These are phyloP conservation scores for Aureobasidium sp. DNA, from an alignment of 2,329 filamentous ascomycete species.

Conservation along the genomic window DNA sequence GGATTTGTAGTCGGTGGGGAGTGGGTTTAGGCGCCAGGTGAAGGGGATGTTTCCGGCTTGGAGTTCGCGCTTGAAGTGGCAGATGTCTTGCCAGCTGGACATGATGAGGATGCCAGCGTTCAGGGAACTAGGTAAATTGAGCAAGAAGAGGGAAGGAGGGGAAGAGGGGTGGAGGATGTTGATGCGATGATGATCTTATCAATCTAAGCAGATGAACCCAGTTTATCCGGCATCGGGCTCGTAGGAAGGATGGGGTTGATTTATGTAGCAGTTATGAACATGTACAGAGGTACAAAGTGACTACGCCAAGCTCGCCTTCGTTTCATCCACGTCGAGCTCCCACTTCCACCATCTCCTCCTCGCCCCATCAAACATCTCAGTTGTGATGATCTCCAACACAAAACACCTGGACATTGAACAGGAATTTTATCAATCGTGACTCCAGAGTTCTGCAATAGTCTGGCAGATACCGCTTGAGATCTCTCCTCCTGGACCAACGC, in stretches of 20 bases:
- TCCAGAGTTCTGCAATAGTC: no score
- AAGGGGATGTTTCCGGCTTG: conserved; percentile 2
- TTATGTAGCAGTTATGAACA: background rate
- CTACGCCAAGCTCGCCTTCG: background rate
- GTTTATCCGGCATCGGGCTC: background rate
- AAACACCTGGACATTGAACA: no score
- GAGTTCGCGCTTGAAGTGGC: background rate
- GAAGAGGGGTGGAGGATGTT: background rate
- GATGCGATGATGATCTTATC: background rate
- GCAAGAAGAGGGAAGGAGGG: background rate
- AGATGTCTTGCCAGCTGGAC: conserved; percentile 1
- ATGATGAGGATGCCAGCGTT: background rate
- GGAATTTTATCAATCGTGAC: no score
- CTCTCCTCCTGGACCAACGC: no score
- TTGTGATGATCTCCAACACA: no score
- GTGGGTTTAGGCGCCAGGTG: background rate
- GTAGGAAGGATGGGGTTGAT: background rate
- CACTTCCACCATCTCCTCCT: no score
- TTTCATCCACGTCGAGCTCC: background rate
- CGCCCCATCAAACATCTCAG: no score
- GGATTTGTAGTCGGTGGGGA: background rate
- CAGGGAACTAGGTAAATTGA: background rate
- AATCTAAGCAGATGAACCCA: background rate
- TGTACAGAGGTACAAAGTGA: no score
- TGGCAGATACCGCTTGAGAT: no score